A percentile compares a stretch with the other conserved stretches of the same genome.
Conservation (phyloP, 208 protist species). For the Crithidia sp. region DNA sequence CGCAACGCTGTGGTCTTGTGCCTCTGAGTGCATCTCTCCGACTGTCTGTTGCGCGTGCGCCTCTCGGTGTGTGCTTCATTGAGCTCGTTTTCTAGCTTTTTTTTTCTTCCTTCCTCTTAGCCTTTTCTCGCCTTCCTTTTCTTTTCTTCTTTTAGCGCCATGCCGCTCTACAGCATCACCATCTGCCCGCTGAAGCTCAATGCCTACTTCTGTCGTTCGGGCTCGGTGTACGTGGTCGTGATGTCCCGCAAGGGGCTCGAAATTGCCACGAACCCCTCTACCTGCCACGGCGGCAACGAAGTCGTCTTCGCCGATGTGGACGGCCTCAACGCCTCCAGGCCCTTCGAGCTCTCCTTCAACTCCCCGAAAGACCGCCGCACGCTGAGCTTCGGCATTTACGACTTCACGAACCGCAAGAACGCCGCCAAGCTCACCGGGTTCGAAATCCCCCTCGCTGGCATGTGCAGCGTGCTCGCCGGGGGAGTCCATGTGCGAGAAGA, state of each 20-base stretch:
- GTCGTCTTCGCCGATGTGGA: slow-evolving; percentile 71
- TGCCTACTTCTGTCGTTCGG: slow-evolving; percentile 74
- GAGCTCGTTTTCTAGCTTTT: no score
- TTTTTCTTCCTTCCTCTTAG: slow-evolving; percentile 14
- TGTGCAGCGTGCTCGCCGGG: slow-evolving; percentile 88
- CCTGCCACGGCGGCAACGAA: slow-evolving; percentile 64
- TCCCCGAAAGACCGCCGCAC: slow-evolving; percentile 82
- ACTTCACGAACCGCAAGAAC: slow-evolving; percentile 83
- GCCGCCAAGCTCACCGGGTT: slow-evolving; percentile 84
- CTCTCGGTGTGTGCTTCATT: no score
- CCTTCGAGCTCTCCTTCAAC: slow-evolving; percentile 79
- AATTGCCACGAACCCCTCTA: slow-evolving; percentile 64
- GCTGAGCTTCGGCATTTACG: slow-evolving; percentile 80
- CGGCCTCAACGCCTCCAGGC: slow-evolving; percentile 45
- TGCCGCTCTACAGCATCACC: slow-evolving; percentile 81
- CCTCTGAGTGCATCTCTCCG: no score
- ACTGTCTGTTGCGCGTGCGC: no score
- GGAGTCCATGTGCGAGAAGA: slow-evolving; percentile 88
- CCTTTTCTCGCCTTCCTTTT: slow-evolving; percentile 10
- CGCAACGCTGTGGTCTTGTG: no score
- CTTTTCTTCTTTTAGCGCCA: slow-evolving; percentile 13
- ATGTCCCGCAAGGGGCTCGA: slow-evolving; percentile 80
- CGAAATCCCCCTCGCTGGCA: slow-evolving; percentile 83
- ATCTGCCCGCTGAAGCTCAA: slow-evolving; percentile 78
- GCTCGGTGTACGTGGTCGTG: slow-evolving; percentile 70